Evolutionary conservation across 2,329 filamentous ascomycete species (phyloP).

Genomic region (Paecilomyces niveus): DNA sequence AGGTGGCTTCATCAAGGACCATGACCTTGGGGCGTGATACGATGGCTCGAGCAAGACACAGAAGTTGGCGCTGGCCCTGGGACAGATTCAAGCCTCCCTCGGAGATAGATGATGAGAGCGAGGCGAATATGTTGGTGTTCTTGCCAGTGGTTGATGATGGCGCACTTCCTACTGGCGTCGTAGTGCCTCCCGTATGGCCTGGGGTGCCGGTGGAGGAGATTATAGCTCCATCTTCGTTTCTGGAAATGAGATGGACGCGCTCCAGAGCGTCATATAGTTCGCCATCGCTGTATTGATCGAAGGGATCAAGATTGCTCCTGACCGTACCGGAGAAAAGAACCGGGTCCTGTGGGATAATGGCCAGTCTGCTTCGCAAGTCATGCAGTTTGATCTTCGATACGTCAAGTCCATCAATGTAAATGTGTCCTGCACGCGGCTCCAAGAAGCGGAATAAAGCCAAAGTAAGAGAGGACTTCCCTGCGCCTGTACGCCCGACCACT

Average conservation of each 20-base stretch:
- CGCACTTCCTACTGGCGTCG: not conserved
- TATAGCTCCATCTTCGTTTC: slow-evolving; percentile 30
- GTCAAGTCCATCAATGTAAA: slow-evolving; percentile 66
- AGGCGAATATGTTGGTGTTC: slow-evolving; percentile 55
- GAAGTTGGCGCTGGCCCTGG: slow-evolving; percentile 68
- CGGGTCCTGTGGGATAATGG: slow-evolving; percentile 78
- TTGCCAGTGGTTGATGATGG: slow-evolving; percentile 6
- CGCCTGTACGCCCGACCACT: slow-evolving; percentile 71
- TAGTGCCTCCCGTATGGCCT: slow-evolving; percentile 1
- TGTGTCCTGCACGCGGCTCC: slow-evolving; percentile 58
- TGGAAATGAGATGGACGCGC: slow-evolving; percentile 59
- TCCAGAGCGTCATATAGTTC: slow-evolving; percentile 63
- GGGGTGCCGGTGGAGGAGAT: slow-evolving; percentile 8
- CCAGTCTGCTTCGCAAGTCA: slow-evolving; percentile 63
- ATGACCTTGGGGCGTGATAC: slow-evolving; percentile 67
- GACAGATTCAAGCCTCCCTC: slow-evolving; percentile 69
- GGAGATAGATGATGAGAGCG: slow-evolving; percentile 57
- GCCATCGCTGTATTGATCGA: slow-evolving; percentile 60
- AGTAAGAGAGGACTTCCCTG: slow-evolving; percentile 70
- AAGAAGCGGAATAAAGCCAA: slow-evolving; percentile 72
- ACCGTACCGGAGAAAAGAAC: slow-evolving; percentile 76
- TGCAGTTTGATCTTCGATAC: slow-evolving; percentile 65
- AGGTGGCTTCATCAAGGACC: slow-evolving; percentile 74
- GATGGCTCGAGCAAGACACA: slow-evolving; percentile 67
- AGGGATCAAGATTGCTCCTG: slow-evolving; percentile 69